Evolutionary conservation across 129 eudicot genomes (phyloP).

Genomic region (Tanacetum coccineum): DNA sequence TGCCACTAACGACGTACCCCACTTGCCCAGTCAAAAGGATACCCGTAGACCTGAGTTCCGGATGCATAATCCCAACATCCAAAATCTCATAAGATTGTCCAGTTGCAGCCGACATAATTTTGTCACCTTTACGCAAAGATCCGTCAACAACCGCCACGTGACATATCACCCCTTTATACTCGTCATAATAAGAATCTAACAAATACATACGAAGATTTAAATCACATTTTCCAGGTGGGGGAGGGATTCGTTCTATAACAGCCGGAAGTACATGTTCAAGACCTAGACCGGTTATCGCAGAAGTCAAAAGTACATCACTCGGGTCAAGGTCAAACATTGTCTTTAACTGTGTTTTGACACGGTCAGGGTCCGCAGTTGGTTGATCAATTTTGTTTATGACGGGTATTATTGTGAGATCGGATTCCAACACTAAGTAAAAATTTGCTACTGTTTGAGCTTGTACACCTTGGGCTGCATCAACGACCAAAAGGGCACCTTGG

Average conservation of each 20-base stretch:
- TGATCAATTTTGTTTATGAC: constrained; percentile 94
- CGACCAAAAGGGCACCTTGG: constrained; percentile 93
- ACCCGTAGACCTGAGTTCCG: constrained; percentile 82
- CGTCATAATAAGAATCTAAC: constrained; percentile 94
- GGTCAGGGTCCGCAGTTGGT: constrained; percentile 98
- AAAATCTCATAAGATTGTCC: constrained; percentile 82
- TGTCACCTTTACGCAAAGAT: constrained; percentile 77
- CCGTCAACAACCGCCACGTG: constrained; percentile 98
- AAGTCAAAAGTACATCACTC: constrained; percentile 68
- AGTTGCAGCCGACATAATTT: constrained; percentile 78
- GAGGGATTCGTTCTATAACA: constrained; percentile 86
- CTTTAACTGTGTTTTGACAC: constrained; percentile 78
- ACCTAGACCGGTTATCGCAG: constrained; percentile 95
- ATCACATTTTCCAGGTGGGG: constrained; percentile 70
- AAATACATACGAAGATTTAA: constrained; percentile 80
- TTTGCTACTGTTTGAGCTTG: constrained; percentile 99
- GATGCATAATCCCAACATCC: constrained; percentile 97
- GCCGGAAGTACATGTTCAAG: constrained; percentile 95
- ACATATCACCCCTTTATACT: constrained; percentile 96
- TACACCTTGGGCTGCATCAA: constrained; percentile 98
- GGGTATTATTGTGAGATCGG: constrained; percentile 74
- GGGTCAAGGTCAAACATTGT: constrained; percentile 96
- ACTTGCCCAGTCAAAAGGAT: constrained; percentile 91
- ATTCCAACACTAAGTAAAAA: constrained; percentile 89
- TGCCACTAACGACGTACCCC: constrained; percentile 89